Evolutionary conservation across 345 rosid species (phyloP).

Genomic region (Pseudoturritis turrita): DNA sequence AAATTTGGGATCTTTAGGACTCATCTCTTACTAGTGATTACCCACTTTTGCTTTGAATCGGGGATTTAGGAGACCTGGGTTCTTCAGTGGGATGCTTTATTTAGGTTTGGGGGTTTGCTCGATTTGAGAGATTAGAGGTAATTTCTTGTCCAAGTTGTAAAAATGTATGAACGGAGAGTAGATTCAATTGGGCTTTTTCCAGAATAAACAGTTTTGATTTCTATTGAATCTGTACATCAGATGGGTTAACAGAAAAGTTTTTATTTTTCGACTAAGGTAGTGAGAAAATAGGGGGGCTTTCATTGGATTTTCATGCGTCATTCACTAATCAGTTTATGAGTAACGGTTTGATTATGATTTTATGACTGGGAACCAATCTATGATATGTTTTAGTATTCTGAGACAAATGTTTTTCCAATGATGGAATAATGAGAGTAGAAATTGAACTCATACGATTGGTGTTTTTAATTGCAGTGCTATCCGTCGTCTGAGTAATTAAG

Average conservation of each 20-base stretch:
- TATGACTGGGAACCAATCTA: background rate
- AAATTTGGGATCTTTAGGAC: constrained; percentile 13
- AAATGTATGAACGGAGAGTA: background rate
- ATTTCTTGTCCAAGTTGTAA: background rate
- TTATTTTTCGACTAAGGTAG: background rate
- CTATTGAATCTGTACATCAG: background rate
- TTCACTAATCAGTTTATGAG: background rate
- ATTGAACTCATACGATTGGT: background rate
- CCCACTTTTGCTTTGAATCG: constrained; percentile 10
- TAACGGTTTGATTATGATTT: background rate
- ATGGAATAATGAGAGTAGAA: background rate
- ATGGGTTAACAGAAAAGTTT: background rate
- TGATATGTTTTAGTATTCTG: background rate
- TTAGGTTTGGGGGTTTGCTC: background rate
- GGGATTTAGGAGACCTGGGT: constrained; percentile 1
- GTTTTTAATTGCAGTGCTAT: constrained; percentile 15
- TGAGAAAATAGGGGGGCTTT: background rate
- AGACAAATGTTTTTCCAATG: background rate
- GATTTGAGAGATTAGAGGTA: background rate
- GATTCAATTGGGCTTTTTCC: background rate
- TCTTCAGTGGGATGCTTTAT: background rate
- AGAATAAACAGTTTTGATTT: background rate
- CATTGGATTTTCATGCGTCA: background rate
- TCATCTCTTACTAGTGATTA: background rate
- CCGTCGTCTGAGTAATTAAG: background rate